Percentiles rank a stretch among this genome's conserved stretches.
Evolutionary conservation across 23 red algal species (phyloP).

Genomic region (Agarophyton chilense): DNA sequence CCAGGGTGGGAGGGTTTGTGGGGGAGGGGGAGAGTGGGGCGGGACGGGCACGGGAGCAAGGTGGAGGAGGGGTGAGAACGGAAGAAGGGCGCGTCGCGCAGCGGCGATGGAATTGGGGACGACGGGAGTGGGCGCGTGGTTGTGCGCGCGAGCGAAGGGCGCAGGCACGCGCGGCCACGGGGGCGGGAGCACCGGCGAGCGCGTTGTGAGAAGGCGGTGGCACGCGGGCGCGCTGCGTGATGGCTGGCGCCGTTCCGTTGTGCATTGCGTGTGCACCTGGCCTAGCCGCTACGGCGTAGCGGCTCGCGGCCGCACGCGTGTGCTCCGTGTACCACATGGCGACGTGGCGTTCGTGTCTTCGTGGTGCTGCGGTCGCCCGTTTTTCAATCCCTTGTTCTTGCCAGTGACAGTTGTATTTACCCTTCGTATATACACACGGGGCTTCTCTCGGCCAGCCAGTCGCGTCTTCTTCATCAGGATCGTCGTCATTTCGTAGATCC

Average conservation of each 20-base stretch:
- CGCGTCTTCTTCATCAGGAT: too few relatives aligned
- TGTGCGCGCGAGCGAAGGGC: background rate
- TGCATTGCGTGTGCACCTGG: background rate
- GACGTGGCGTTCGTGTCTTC: background rate
- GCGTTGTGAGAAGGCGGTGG: background rate
- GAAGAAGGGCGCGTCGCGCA: background rate
- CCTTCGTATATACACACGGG: too few relatives aligned
- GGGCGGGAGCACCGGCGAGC: background rate
- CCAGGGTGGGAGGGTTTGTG: slow-evolving; percentile 8
- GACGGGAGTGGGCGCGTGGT: background rate
- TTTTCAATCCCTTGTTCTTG: too few relatives aligned
- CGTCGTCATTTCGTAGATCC: too few relatives aligned
- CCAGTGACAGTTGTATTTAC: too few relatives aligned
- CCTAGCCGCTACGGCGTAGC: background rate
- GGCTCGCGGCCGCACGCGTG: background rate
- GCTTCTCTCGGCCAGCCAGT: too few relatives aligned
- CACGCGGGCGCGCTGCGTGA: background rate
- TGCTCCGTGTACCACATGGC: background rate
- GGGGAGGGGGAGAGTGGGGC: background rate
- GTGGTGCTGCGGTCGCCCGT: too few relatives aligned
- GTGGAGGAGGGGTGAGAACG: background rate
- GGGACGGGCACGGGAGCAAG: background rate
- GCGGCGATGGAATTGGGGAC: slow-evolving; percentile 8
- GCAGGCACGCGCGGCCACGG: background rate
- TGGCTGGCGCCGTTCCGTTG: background rate